Evolutionary conservation across 768 basidiomycete genomes (phyloP).

Genomic region (Nevesoporus exiguus): DNA sequence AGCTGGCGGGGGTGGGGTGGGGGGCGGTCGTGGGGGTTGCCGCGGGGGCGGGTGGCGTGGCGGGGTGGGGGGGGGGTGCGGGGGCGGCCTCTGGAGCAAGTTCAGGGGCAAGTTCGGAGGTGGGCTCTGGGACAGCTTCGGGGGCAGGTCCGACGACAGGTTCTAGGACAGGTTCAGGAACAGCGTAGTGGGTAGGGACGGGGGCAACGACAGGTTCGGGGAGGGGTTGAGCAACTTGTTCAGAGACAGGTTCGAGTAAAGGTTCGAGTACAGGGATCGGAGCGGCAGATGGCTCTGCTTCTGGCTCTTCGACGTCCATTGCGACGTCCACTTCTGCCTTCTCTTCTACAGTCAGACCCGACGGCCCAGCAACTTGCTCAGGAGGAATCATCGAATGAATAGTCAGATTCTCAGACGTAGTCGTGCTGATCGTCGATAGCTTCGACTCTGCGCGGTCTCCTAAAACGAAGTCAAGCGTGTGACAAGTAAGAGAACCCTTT

Average conservation of each 20-base stretch:
- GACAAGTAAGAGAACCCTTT: background rate
- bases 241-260: background rate
- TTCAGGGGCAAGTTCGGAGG: background rate
- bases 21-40: background rate
- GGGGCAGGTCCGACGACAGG: background rate
- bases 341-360: conserved; percentile 20
- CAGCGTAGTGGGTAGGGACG: background rate
- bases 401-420: conserved; percentile 45
- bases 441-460: conserved; percentile 39
- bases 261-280: background rate
- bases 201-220: background rate
- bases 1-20: too few species aligned
- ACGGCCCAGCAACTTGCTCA: conserved; percentile 27
- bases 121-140: background rate
- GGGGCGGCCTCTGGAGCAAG: background rate
- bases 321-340: conserved; percentile 13
- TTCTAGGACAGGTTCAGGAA: background rate
- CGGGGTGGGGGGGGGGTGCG: background rate
- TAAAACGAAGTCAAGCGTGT: background rate
- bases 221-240: background rate
- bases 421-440: conserved; percentile 46
- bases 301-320: conserved; percentile 16
- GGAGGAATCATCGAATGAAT: conserved; percentile 23
- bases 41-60: background rate
- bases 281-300: background rate